Conservation (phyloP, 331 rosid genomes). For the Arachis monticola region DNA sequence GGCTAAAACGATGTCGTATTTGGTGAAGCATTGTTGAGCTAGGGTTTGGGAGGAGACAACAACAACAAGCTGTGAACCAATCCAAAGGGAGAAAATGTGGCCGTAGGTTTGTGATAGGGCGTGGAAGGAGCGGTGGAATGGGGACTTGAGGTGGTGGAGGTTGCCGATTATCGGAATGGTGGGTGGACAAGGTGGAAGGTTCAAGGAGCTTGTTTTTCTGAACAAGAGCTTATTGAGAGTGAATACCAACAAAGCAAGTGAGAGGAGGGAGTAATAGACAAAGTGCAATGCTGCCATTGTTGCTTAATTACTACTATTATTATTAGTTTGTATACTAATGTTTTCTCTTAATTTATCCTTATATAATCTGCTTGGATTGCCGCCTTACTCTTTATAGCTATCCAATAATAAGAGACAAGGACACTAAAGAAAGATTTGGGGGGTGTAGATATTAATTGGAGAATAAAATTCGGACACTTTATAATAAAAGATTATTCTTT, state of each 20-base stretch:
- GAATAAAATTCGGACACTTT: too few species aligned
- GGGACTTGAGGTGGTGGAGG: not conserved
- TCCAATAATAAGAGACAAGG: too few species aligned
- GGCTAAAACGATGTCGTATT: not conserved
- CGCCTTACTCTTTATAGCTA: too few species aligned
- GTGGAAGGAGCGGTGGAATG: not conserved
- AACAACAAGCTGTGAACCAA: not conserved
- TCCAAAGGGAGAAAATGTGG: not conserved
- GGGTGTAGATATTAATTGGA: too few species aligned
- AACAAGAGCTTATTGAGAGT: not conserved
- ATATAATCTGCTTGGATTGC: not conserved
- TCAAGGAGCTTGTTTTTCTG: not conserved
- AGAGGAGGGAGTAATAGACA: not conserved
- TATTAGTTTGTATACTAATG: too few species aligned
- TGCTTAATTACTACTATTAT: not conserved
- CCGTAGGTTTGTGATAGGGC: not conserved
- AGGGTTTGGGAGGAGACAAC: not conserved
- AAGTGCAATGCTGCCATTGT: not conserved
- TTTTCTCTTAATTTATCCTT: not conserved
- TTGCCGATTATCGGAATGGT: not conserved
- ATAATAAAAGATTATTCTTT: too few species aligned
- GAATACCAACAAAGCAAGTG: not conserved
- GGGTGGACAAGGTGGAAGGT: constrained; percentile 14
- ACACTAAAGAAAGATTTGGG: too few species aligned
- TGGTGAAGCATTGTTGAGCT: not conserved